phyloP scores from a whole-genome alignment of 805 yeast species.

The Myxozyma geophila region DNA sequence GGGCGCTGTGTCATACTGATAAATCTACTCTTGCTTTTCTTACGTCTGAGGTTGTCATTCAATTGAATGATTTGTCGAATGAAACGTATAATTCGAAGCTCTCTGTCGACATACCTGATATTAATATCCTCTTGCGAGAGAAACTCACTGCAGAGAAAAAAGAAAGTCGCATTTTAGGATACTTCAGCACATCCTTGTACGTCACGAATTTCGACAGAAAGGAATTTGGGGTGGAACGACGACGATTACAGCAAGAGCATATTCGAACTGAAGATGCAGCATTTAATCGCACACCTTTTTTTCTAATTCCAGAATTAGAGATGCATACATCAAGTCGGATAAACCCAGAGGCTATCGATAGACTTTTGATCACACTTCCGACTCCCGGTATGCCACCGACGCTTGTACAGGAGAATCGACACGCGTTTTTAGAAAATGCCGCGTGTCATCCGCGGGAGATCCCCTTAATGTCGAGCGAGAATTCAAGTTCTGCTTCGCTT shows the following conservation, averaged over 20 bases:
- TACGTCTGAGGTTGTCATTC: conserved; percentile 45
- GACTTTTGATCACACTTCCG: conserved; percentile 44
- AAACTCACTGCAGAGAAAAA: not conserved
- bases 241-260: conserved; percentile 65
- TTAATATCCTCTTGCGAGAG: conserved; percentile 45
- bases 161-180: conserved; percentile 43
- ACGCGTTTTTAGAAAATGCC: not conserved
- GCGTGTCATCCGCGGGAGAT: not conserved
- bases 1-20: conserved; percentile 50
- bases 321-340: not conserved
- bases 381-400: conserved; percentile 29
- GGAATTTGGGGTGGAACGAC: conserved; percentile 52
- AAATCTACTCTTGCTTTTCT: conserved; percentile 39
- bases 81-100: conserved; percentile 62
- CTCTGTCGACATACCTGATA: conserved; percentile 55
- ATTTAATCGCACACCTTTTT: conserved; percentile 76
- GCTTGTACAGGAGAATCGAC: conserved; percentile 3
- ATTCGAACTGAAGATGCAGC: conserved; percentile 77
- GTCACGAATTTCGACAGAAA: conserved; percentile 63
- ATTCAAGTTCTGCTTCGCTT: conserved; percentile 12
- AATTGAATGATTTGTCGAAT: conserved; percentile 72
- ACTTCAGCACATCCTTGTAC: conserved; percentile 61
- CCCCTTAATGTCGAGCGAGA: not conserved
- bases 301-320: conserved; percentile 48
- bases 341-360: conserved; percentile 49